Evolutionary conservation across 2,329 filamentous ascomycete genomes (phyloP).

Genomic region (Neopestalotiopsis sp.): DNA sequence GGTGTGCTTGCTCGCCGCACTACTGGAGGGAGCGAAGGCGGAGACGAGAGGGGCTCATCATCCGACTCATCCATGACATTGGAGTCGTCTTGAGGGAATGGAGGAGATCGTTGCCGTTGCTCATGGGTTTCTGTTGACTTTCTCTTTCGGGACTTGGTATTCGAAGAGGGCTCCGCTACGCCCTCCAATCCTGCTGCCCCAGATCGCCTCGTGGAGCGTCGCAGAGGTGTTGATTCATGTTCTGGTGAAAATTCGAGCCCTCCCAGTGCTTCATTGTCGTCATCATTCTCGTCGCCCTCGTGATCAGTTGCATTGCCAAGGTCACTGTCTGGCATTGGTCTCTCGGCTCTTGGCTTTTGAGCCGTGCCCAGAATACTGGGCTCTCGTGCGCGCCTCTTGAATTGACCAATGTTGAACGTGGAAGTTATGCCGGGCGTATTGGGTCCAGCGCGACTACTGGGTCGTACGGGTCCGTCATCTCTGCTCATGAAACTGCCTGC

Average conservation of each 20-base stretch:
- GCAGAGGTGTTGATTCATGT: constrained; percentile 71
- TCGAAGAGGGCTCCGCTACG: constrained; percentile 35
- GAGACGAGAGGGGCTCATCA: constrained; percentile 29
- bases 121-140: constrained; percentile 56
- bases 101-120: constrained; percentile 38
- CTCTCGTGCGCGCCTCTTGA: constrained; percentile 62
- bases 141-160: constrained; percentile 54
- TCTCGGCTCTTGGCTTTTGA: constrained; percentile 44
- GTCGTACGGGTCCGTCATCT: constrained; percentile 37
- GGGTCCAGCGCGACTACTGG: constrained; percentile 37
- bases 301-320: constrained; percentile 42
- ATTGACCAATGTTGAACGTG: constrained; percentile 58
- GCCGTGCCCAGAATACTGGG: constrained; percentile 65
- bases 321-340: constrained; percentile 35
- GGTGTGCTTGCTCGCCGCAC: constrained; percentile 41
- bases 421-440: constrained; percentile 39
- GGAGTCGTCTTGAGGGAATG: constrained; percentile 33
- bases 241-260: constrained; percentile 64
- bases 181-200: constrained; percentile 24
- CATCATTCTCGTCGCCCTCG: constrained; percentile 49
- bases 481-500: constrained; percentile 37
- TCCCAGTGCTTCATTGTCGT: constrained; percentile 43
- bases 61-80: constrained; percentile 29
- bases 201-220: constrained; percentile 49
- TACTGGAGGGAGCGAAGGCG: constrained; percentile 29